A percentile compares a stretch with the other conserved stretches of the same genome.
Evolutionary conservation across 176 grass and related monocot genomes (phyloP).

Genomic region (Oryza glumipatula): DNA sequence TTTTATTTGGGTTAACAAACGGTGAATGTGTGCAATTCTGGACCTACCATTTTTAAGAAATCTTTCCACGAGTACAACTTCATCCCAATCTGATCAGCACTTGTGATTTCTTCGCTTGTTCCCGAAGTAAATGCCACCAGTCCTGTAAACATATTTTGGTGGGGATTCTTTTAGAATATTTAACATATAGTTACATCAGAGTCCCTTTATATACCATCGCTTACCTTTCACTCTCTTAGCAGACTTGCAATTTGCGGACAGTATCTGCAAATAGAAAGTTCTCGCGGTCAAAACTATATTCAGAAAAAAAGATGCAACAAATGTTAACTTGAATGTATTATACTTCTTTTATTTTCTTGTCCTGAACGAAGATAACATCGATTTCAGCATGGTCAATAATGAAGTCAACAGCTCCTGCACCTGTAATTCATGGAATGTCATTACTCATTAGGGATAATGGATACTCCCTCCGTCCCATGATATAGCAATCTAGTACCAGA

Average conservation of each 20-base stretch:
- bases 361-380: conserved; percentile 80
- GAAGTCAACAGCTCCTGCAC: conserved; percentile 76
- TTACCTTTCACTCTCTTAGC: conserved; percentile 69
- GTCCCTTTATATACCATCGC: not conserved
- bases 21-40: conserved; percentile 18
- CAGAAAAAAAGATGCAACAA: not conserved
- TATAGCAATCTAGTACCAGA: too few species aligned
- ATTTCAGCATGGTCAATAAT: conserved; percentile 96
- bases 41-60: conserved; percentile 73
- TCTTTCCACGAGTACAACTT: conserved; percentile 82
- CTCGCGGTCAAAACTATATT: not conserved
- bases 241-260: conserved; percentile 61
- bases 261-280: conserved; percentile 48
- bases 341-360: conserved; percentile 97
- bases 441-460: conserved; percentile 15
- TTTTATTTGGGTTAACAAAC: conserved; percentile 29
- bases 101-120: conserved; percentile 62
- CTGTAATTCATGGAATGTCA: conserved; percentile 47
- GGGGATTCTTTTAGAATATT: not conserved
- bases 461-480: not conserved
- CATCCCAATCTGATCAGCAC: conserved; percentile 46
- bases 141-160: conserved; percentile 51
- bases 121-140: conserved; percentile 73
- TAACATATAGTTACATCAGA: not conserved
- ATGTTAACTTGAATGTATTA: conserved; percentile 1